Conservation (phyloP, 78 protist genomes). For the Speleostelium caveatum region DNA sequence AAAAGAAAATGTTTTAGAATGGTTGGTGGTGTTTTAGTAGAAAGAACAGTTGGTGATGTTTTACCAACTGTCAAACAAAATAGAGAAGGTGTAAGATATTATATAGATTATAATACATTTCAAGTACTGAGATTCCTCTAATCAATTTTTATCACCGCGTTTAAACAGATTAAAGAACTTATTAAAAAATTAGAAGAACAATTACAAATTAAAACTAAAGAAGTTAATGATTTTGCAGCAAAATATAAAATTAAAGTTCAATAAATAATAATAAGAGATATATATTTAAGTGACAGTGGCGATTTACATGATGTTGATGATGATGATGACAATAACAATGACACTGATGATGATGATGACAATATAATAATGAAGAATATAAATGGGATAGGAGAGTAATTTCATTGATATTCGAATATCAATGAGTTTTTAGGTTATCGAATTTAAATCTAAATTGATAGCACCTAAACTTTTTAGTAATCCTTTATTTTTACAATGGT, state of each 20-base stretch:
- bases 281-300: neutral
- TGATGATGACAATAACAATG: neutral
- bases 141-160: neutral
- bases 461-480: constrained; percentile 48
- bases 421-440: too few relatives aligned
- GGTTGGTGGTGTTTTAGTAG: constrained; percentile 80
- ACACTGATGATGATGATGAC: neutral
- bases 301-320: neutral
- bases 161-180: constrained; percentile 47
- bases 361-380: too few relatives aligned
- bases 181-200: constrained; percentile 54
- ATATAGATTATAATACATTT: neutral
- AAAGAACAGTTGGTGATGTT: constrained; percentile 82
- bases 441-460: neutral
- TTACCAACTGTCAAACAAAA: constrained; percentile 60
- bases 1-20: constrained; percentile 78
- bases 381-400: too few relatives aligned
- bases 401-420: too few relatives aligned
- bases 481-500: constrained; percentile 41
- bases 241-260: constrained; percentile 61
- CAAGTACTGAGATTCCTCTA: too few relatives aligned
- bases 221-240: constrained; percentile 51
- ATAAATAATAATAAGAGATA: neutral
- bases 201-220: constrained; percentile 48
- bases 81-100: constrained; percentile 71